Conservation (phyloP, 306 rosid genomes). For the Vigna unguiculata region DNA sequence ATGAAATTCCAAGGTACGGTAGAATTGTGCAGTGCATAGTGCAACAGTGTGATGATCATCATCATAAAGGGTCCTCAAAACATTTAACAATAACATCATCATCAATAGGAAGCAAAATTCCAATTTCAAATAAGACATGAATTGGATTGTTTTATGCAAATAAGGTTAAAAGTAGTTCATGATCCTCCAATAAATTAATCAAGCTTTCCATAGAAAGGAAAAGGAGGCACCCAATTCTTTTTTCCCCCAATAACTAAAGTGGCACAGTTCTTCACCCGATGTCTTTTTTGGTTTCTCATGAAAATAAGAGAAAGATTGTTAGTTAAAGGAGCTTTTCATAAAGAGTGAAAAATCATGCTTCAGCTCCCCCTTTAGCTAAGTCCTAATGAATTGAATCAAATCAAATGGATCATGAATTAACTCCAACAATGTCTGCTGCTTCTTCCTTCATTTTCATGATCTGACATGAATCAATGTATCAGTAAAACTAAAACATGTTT, state of each 20-base stretch:
- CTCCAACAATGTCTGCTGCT: slow-evolving; percentile 20
- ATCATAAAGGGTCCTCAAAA: slow-evolving; percentile 43
- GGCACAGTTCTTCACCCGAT: slow-evolving; percentile 77
- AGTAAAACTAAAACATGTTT: not conserved
- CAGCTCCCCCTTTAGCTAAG: slow-evolving; percentile 38
- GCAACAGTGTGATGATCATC: slow-evolving; percentile 40
- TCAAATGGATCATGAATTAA: not conserved
- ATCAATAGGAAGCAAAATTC: slow-evolving; percentile 23
- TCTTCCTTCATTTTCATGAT: not conserved
- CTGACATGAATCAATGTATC: not conserved
- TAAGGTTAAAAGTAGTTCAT: slow-evolving; percentile 50
- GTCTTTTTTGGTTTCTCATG: slow-evolving; percentile 71
- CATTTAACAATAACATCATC: not conserved
- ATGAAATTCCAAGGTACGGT: slow-evolving; percentile 27
- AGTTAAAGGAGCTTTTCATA: slow-evolving; percentile 82
- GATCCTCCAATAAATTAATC: slow-evolving; percentile 57
- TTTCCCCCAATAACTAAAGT: slow-evolving; percentile 74
- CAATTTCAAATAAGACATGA: slow-evolving; percentile 39
- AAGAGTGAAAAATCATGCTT: slow-evolving; percentile 54
- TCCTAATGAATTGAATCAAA: slow-evolving; percentile 37
- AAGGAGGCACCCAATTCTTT: slow-evolving; percentile 54
- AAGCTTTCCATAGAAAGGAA: slow-evolving; percentile 56
- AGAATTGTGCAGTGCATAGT: slow-evolving; percentile 1
- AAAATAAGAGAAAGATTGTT: slow-evolving; percentile 94
- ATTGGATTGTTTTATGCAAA: slow-evolving; percentile 46